Percentiles rank a stretch among this genome's conserved stretches.
phyloP scores from a whole-genome alignment of 2,329 filamentous ascomycete species.

The Paraconiothyrium brasiliense region DNA sequence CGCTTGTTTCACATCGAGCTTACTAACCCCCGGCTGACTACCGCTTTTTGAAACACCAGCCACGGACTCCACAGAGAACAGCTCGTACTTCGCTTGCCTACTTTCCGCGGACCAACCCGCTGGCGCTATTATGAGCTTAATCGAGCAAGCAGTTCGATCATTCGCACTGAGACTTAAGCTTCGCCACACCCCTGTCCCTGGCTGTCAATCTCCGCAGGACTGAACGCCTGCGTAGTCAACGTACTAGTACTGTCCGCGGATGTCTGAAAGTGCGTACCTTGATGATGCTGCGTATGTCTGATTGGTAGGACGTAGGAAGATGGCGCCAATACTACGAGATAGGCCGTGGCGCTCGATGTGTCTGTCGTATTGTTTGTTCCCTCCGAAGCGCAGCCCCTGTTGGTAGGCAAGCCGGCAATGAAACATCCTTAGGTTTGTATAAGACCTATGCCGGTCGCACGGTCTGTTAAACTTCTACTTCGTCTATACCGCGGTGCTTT shows the following conservation, averaged over 20 bases:
- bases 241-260: background rate
- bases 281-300: background rate
- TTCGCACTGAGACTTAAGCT: slow-evolving; percentile 9
- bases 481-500: slow-evolving; percentile 11
- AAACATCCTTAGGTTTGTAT: slow-evolving; percentile 8
- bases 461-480: background rate
- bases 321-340: background rate
- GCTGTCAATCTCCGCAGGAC: slow-evolving; percentile 14
- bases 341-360: slow-evolving; percentile 1
- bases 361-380: background rate
- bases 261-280: background rate
- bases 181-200: slow-evolving; percentile 7
- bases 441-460: slow-evolving; percentile 8
- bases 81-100: background rate
- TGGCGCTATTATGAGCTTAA: slow-evolving; percentile 18
- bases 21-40: slow-evolving; percentile 5
- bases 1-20: background rate
- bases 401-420: background rate
- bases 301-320: slow-evolving; percentile 2
- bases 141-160: slow-evolving; percentile 3
- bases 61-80: slow-evolving; percentile 4
- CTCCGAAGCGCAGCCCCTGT: slow-evolving; percentile 11
- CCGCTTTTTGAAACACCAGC: slow-evolving; percentile 8
- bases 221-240: slow-evolving; percentile 2
- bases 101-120: background rate